Percentiles rank a stretch among this genome's conserved stretches.
phyloP scores from a whole-genome alignment of 805 yeast species.

The Yarrowia porcina region DNA sequence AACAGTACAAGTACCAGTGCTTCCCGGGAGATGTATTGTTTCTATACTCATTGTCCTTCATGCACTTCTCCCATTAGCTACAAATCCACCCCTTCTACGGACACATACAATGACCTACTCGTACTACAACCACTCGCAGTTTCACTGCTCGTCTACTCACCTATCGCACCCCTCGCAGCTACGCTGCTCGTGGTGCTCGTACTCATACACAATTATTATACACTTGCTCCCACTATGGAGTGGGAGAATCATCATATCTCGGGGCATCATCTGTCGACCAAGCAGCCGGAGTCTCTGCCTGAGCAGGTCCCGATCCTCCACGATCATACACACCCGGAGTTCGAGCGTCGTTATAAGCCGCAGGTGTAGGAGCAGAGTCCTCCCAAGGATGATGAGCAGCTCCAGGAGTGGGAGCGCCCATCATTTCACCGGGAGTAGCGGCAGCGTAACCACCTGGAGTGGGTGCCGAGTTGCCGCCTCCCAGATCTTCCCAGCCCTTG shows the following conservation, averaged over 20 bases:
- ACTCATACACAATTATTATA: background rate
- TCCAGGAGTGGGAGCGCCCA: constrained; percentile 45
- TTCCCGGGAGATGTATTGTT: too few relatives aligned
- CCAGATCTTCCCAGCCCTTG: constrained; percentile 33
- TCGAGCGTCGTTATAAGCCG: constrained; percentile 38
- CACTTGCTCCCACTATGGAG: background rate
- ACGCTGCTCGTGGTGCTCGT: too few relatives aligned
- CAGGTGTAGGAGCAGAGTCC: constrained; percentile 40
- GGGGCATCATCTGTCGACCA: constrained; percentile 19
- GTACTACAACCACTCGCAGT: too few relatives aligned
- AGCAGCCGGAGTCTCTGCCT: constrained; percentile 21
- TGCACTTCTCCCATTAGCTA: too few relatives aligned
- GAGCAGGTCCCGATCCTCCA: constrained; percentile 11
- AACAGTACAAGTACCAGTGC: too few relatives aligned
- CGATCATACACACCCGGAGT: constrained; percentile 38
- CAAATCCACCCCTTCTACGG: too few relatives aligned
- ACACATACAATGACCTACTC: too few relatives aligned
- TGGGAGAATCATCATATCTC: constrained; percentile 18
- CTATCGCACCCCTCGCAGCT: too few relatives aligned
- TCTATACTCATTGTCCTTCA: too few relatives aligned
- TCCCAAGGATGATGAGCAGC: constrained; percentile 31
- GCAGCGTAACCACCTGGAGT: constrained; percentile 42
- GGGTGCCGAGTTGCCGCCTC: constrained; percentile 36
- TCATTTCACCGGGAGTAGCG: constrained; percentile 42
- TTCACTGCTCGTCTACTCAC: too few relatives aligned